phyloP scores from a whole-genome alignment of 2,329 filamentous ascomycete species.

The Pleomassaria siparia region DNA sequence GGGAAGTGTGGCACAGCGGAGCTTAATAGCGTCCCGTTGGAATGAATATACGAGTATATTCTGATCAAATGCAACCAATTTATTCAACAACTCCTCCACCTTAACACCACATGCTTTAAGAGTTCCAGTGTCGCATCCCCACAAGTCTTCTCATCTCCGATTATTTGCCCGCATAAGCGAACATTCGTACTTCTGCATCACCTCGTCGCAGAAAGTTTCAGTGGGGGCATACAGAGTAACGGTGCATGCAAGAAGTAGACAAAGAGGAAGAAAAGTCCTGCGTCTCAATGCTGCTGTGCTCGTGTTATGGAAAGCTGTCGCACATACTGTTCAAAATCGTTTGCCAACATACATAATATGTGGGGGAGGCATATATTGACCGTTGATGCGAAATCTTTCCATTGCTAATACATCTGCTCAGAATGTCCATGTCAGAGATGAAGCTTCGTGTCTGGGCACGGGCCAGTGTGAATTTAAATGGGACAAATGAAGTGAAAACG shows the following conservation, averaged over 20 bases:
- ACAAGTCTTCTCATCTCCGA: conserved; percentile 32
- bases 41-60: neutral
- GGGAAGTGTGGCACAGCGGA: neutral
- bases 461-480: neutral
- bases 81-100: neutral
- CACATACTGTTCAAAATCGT: no score
- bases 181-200: conserved; percentile 20
- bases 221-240: neutral
- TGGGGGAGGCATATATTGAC: no score
- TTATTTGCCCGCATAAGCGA: conserved; percentile 40
- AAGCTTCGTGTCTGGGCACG: neutral
- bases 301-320: no score
- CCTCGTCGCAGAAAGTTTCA: conserved; percentile 17
- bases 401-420: no score
- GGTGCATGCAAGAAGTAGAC: neutral
- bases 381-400: neutral
- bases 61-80: neutral
- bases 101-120: neutral
- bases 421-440: no score
- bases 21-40: neutral
- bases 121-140: conserved; percentile 36
- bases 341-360: no score
- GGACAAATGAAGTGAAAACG: conserved; percentile 8
- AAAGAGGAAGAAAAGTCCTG: conserved; percentile 9
- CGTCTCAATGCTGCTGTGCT: neutral